Base-by-base conservation (phyloP, 2,329 filamentous ascomycete genomes). In the Fusarium dlaminii region DNA sequence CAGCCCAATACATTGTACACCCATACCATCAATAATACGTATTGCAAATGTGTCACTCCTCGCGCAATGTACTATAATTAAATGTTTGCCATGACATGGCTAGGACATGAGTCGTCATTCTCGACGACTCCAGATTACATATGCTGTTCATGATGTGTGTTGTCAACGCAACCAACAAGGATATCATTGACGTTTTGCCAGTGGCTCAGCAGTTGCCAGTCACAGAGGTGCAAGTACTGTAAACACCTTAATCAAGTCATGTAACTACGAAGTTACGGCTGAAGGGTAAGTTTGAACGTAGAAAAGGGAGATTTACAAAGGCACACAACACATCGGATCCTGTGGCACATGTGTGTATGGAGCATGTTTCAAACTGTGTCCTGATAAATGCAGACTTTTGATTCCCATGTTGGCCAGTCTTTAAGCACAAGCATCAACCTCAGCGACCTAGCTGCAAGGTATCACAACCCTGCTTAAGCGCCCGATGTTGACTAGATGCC, bases 161-260 rank as follows among this genome's bases (percentile, higher is more conserved):
- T 36, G 60, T 66, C 63, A 48, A 69, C 60, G 72, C 56, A 74
- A 75, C 66, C 51, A 58, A 51, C 54, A 45, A 56, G 49, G 49
- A 57, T 57, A 27, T 34, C 42, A 62, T 78, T 75, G 74, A 78
- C 76, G 74, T 76, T 63, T 34, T 34, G 36, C 40, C 18, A 37
- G 76, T 78, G 76, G 76, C 76, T 78, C 65, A 77, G 76, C 66
- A 24, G 68, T 30, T 64, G 22, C 32, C 34, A 65, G 32, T 30
- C 27, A 24, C 45, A 37, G 29, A 55, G 39, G 54, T 48, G 66
- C 22, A 63, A 57, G 27, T 29, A 40, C 18, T 40, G 34, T n/a
- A 24, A 37, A 34, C n/a, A 71, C 8, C 27, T 48, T 22, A 10
- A 49, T 30, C 45, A 74, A 74, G 54, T 55, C 63, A 68, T 32